Evolutionary conservation across 192 early-diverging fungal species (phyloP), one percentile per base, ranked within the genome.

Genomic region (Entophlyctis luteolus): DNA sequence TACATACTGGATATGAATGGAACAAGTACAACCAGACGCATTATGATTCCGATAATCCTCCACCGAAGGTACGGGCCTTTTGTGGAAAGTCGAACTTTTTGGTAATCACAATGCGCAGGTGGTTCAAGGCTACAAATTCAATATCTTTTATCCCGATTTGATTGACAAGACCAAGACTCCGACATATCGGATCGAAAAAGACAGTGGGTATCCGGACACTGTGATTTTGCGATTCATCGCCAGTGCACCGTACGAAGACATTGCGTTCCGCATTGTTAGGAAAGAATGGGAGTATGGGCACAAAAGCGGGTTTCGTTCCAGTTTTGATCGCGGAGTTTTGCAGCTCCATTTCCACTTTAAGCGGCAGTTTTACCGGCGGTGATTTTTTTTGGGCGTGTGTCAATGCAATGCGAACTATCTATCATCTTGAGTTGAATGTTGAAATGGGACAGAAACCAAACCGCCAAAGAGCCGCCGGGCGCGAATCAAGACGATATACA

Each of bases 1-100:
- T 99, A 27, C 92, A 96, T 59, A 95, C 93, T 0, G 96, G 96
- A 33, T 97, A 95, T 66, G 95, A 98, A 75, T 99, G 96, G 96
- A 99, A 98, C 84, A 95, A 98, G 81, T 99, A 98, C 70, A 99
- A 99, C 67, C 93, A 94, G 69, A 95, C 91, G 3, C 96, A 99
- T 76, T 99, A 99, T 77, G 93, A 96, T 67, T 80, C 82, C 57
- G 95, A 97, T 68, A 99, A 99, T 52, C 95, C 95, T 8, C 96
- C 96, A 39, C 96, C 96, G 20, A 99, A 98, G 81, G 79, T 81
- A 59, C 36, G 14, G 22, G 32, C 31, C 37, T 28, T 45, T 6
- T 48, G 18, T 31, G 27, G 48, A 14, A 29, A 16, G 42, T 60
- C 20, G 32, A 42, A 23, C 32, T 52, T 16, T 18, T 48, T 22